Evolutionary conservation across 2,329 filamentous ascomycete species (phyloP).

Genomic region (Rhexocercosporidium sp.): DNA sequence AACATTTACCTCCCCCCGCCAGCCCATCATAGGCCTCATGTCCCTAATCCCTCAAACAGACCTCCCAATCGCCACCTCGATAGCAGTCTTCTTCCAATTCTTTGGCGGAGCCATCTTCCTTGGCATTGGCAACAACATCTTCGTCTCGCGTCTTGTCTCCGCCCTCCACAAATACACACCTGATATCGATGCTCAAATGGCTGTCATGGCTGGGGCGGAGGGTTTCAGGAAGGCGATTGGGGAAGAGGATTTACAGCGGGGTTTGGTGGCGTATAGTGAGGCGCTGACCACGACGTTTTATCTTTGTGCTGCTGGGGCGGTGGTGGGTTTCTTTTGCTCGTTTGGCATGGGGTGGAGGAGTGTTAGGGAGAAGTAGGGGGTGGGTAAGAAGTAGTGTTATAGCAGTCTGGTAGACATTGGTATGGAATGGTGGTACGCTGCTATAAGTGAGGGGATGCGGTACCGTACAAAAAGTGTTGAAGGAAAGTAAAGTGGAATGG

Average conservation of each 20-base stretch:
- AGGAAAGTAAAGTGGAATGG: background rate
- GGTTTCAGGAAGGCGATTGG: conserved; percentile 41
- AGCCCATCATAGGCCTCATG: conserved; percentile 53
- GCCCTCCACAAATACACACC: conserved; percentile 41
- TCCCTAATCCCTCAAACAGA: conserved; percentile 55
- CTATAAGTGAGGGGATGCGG: too few species aligned
- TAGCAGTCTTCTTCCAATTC: conserved; percentile 61
- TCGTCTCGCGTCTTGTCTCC: conserved; percentile 30
- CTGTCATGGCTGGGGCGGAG: conserved; percentile 50
- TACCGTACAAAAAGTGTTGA: too few species aligned
- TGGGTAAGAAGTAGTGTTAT: background rate
- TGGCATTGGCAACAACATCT: conserved; percentile 58
- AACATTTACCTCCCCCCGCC: conserved; percentile 21
- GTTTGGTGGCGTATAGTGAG: conserved; percentile 27
- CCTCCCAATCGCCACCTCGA: conserved; percentile 57
- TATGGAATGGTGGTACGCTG: background rate
- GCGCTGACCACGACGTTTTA: conserved; percentile 32
- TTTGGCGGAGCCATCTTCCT: conserved; percentile 62
- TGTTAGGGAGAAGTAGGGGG: conserved; percentile 20
- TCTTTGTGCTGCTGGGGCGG: conserved; percentile 21
- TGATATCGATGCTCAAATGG: conserved; percentile 36
- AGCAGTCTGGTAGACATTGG: background rate
- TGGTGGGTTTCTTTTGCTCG: conserved; percentile 20
- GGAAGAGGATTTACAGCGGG: conserved; percentile 8
- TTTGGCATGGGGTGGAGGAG: conserved; percentile 32